Base-by-base conservation (phyloP, 1,139 yeast species). In the Hyphopichia pseudoburtonii region DNA sequence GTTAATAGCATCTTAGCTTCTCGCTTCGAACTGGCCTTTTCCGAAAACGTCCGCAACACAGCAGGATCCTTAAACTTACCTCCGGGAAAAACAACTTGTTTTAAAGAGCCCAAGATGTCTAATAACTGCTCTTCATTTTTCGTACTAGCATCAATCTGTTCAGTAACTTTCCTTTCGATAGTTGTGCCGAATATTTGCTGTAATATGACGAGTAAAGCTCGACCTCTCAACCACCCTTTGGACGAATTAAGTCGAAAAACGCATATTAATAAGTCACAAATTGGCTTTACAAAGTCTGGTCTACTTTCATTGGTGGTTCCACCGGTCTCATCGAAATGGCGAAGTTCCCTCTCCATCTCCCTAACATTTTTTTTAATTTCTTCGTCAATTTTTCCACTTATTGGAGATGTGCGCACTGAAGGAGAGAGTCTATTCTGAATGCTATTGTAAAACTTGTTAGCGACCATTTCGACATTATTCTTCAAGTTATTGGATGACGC, bases 141-240 rank as follows among this genome's bases (percentile, higher is more conserved):
- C 3, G 66, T 26, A 33, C 54, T 57, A n/a, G 38, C 38, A 6
- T 73, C 40, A 56, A 56, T 42, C 54, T 66, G 50, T 50, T 70
- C 57, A 71, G 71, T 47, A 7, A 83, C 73, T 44, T 82, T 82
- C 52, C 79, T 81, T 53, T 90, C 97, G 39, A 89, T 82, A 0
- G 97, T 85, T 3, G 95, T 87, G 0, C 97, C 97, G 37, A 90
- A 73, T 1, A 90, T 59, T 57, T 88, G 96, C 56, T 89, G 97
- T 30, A 89, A 66, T 3, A 90, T 79, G 3, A 88, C 81, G 28
- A 89, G 73, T 4, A 88, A 70, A 0, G 97, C 96, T 34, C 90
- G 69, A 0, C 96, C 97, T 38, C 95, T 66, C 1, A 89, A 62
- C 96, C 96, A 88, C 35, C 78, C 75, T 37, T 78, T 80, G 2